Percentiles rank a stretch among this genome's conserved stretches.
Conservation (phyloP, 257 asterid genomes). For the Osmanthus fragrans region DNA sequence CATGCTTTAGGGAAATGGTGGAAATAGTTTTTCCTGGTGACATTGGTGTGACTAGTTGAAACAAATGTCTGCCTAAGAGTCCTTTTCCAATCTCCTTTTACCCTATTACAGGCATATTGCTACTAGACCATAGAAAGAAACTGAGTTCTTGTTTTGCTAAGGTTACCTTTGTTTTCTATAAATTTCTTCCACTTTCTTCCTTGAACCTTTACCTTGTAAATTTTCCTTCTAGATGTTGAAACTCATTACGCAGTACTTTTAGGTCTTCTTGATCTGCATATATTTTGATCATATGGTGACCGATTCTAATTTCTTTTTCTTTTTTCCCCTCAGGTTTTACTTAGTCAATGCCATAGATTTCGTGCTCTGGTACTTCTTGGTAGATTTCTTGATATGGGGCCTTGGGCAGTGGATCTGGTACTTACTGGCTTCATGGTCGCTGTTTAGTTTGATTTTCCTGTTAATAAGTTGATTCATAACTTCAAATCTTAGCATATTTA, state of each 20-base stretch:
- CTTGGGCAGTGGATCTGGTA: slow-evolving; percentile 99
- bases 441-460: neutral
- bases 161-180: neutral
- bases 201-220: neutral
- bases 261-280: neutral
- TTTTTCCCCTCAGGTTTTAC: slow-evolving; percentile 64
- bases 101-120: neutral
- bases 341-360: slow-evolving; percentile 96
- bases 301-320: neutral
- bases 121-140: slow-evolving; percentile 3
- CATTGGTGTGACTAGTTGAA: neutral
- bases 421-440: slow-evolving; percentile 18
- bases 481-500: slow-evolving; percentile 9
- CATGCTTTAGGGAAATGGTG: neutral
- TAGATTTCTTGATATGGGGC: slow-evolving; percentile 98
- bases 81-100: neutral
- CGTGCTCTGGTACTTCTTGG: slow-evolving; percentile 99
- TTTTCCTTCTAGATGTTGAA: neutral
- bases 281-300: neutral
- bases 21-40: neutral
- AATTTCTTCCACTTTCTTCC: neutral
- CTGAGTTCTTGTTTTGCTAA: neutral
- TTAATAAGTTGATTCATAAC: slow-evolving; percentile 15
- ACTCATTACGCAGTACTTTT: neutral
- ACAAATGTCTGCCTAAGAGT: neutral